Conservation (phyloP, 2,329 filamentous ascomycete species). For the Sclerotinia nivalis region DNA sequence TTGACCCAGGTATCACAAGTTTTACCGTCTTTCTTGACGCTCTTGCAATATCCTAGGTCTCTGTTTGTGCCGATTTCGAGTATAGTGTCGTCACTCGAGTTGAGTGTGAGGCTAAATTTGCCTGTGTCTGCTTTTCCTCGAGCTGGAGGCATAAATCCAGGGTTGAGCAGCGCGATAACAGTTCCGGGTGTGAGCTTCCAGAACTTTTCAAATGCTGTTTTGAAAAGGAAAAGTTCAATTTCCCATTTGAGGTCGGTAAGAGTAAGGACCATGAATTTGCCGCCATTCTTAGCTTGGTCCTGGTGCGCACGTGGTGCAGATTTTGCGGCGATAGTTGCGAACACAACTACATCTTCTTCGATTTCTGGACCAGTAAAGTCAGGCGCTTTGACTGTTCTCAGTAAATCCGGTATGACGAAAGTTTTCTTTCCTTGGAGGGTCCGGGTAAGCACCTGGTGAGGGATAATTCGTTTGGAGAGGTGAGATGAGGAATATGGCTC, state of each 20-base stretch:
- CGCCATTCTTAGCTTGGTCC: constrained; percentile 52
- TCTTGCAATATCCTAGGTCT: constrained; percentile 87
- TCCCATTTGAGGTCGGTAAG: constrained; percentile 89
- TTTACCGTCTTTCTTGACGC: constrained; percentile 79
- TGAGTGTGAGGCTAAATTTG: constrained; percentile 81
- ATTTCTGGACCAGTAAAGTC: constrained; percentile 78
- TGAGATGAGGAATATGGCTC: constrained; percentile 87
- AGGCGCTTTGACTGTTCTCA: constrained; percentile 79
- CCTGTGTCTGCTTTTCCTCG: constrained; percentile 74
- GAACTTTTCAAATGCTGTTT: constrained; percentile 84
- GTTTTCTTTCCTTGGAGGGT: constrained; percentile 76
- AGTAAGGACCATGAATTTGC: constrained; percentile 91
- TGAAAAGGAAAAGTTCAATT: constrained; percentile 89
- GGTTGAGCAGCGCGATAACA: constrained; percentile 88
- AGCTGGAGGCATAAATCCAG: constrained; percentile 84
- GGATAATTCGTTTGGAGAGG: constrained; percentile 77
- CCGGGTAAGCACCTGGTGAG: constrained; percentile 76
- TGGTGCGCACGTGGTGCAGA: constrained; percentile 72
- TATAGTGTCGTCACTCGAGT: constrained; percentile 82
- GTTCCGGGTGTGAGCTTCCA: constrained; percentile 95
- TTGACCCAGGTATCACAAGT: constrained; percentile 85
- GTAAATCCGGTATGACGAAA: constrained; percentile 75
- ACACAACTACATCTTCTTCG: constrained; percentile 85
- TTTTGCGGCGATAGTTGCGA: constrained; percentile 85
- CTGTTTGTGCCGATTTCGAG: constrained; percentile 83